phyloP scores from a whole-genome alignment of 768 basidiomycete species.

The Podaxis sp. region DNA sequence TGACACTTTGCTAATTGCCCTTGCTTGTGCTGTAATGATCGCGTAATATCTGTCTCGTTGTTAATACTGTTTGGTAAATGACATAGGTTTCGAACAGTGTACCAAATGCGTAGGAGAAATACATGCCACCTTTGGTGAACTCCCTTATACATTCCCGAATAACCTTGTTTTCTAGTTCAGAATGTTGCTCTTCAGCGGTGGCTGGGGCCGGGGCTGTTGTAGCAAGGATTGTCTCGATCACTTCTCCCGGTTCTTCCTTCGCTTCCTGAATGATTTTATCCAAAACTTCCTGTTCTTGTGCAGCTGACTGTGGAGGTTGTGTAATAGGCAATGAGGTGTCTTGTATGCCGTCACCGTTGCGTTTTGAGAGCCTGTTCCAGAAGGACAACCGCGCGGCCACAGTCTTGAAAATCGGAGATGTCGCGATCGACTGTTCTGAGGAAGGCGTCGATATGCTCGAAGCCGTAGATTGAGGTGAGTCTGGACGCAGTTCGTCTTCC shows the following conservation, averaged over 20 bases:
- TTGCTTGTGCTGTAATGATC: conserved; percentile 79
- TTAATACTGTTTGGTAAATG: background rate
- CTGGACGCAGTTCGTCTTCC: conserved; percentile 27
- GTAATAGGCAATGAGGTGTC: conserved; percentile 20
- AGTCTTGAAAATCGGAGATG: conserved; percentile 58
- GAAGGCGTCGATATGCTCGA: conserved; percentile 59
- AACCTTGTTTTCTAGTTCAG: conserved; percentile 82
- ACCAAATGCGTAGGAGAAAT: conserved; percentile 88
- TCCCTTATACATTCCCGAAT: conserved; percentile 76
- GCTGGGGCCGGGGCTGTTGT: conserved; percentile 62
- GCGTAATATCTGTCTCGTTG: conserved; percentile 64
- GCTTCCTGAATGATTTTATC: conserved; percentile 46
- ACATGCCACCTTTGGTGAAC: conserved; percentile 85
- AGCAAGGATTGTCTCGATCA: conserved; percentile 57
- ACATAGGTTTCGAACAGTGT: conserved; percentile 20
- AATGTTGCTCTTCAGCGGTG: conserved; percentile 64
- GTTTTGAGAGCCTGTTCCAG: conserved; percentile 65
- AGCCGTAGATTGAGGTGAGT: conserved; percentile 41
- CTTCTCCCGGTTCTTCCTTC: conserved; percentile 48
- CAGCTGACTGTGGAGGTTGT: conserved; percentile 24
- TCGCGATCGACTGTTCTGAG: conserved; percentile 44
- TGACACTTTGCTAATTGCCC: conserved; percentile 58
- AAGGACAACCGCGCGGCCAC: conserved; percentile 70
- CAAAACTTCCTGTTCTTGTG: conserved; percentile 35
- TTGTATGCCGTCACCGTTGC: conserved; percentile 25